These are phyloP conservation scores for Petrea volubilis DNA, from an alignment of 257 asterid genomes.

Conservation along the genomic window DNA sequence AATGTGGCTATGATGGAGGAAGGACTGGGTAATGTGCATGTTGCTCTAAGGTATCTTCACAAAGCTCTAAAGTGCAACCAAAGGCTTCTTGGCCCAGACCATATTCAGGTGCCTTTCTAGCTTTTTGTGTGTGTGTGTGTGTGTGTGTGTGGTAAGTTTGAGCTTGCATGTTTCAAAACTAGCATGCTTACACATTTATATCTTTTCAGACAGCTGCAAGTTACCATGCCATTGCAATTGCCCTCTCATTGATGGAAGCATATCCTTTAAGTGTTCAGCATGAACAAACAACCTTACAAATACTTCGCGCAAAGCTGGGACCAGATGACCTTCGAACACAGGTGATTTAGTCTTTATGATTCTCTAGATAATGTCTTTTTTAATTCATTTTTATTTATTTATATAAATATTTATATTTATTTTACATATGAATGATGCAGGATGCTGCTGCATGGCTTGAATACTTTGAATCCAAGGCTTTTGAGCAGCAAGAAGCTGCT, in stretches of 20 bases:
- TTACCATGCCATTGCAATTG: slow-evolving; percentile 94
- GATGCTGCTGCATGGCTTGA: slow-evolving; percentile 99
- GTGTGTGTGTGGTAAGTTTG: slow-evolving; percentile 22
- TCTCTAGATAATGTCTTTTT: slow-evolving; percentile 16
- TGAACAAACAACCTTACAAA: slow-evolving; percentile 88
- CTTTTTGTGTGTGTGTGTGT: slow-evolving; percentile 7
- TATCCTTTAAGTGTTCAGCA: slow-evolving; percentile 95
- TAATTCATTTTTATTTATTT: background rate
- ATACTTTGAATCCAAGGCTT: slow-evolving; percentile 91
- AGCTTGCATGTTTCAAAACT: slow-evolving; percentile 18
- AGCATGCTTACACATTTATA: slow-evolving; percentile 26
- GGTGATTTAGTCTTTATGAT: slow-evolving; percentile 46
- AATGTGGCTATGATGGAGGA: slow-evolving; percentile 99
- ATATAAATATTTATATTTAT: no score
- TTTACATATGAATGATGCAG: slow-evolving; percentile 31
- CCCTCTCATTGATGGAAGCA: slow-evolving; percentile 96
- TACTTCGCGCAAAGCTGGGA: slow-evolving; percentile 86
- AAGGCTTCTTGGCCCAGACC: slow-evolving; percentile 94
- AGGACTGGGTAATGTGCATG: slow-evolving; percentile 92
- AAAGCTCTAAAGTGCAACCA: slow-evolving; percentile 97
- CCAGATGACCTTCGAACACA: slow-evolving; percentile 94
- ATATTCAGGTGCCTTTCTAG: slow-evolving; percentile 74
- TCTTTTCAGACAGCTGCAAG: slow-evolving; percentile 88
- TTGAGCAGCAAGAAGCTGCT: slow-evolving; percentile 96
- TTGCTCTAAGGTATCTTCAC: slow-evolving; percentile 92